phyloP scores from a whole-genome alignment of 768 basidiomycete genomes.

The Rubroboletus pulcherrimus region DNA sequence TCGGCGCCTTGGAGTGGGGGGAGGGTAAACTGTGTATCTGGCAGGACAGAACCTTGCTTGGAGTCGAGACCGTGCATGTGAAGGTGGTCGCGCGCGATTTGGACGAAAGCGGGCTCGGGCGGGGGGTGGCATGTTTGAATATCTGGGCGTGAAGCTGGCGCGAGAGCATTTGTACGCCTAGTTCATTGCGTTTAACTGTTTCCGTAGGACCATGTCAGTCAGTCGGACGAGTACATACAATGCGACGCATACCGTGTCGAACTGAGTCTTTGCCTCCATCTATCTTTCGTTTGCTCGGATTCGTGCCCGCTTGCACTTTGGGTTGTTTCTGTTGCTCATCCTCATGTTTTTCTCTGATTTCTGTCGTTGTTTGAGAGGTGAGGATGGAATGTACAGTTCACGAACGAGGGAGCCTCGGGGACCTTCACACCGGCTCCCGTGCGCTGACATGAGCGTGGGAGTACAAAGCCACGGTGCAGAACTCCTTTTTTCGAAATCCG shows the following conservation, averaged over 20 bases:
- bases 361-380: constrained; percentile 12
- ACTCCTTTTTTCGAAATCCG: too few relatives aligned
- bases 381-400: constrained; percentile 11
- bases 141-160: constrained; percentile 77
- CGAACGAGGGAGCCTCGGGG: constrained; percentile 9
- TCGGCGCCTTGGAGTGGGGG: constrained; percentile 79
- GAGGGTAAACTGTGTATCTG: constrained; percentile 73
- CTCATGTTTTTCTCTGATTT: constrained; percentile 1
- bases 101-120: constrained; percentile 57
- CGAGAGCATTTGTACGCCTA: constrained; percentile 93
- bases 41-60: constrained; percentile 73
- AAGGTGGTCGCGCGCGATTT: constrained; percentile 80
- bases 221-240: neutral
- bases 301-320: neutral
- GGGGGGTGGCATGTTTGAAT: constrained; percentile 61
- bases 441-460: too few relatives aligned
- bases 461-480: neutral
- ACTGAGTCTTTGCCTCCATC: neutral
- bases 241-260: constrained; percentile 10
- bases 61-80: constrained; percentile 78
- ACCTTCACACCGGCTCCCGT: constrained; percentile 7
- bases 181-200: constrained; percentile 70
- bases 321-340: neutral
- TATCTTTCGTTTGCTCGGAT: neutral
- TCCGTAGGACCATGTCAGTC: neutral